Conservation (phyloP, 345 rosid genomes). For the Lepidium didymum region DNA sequence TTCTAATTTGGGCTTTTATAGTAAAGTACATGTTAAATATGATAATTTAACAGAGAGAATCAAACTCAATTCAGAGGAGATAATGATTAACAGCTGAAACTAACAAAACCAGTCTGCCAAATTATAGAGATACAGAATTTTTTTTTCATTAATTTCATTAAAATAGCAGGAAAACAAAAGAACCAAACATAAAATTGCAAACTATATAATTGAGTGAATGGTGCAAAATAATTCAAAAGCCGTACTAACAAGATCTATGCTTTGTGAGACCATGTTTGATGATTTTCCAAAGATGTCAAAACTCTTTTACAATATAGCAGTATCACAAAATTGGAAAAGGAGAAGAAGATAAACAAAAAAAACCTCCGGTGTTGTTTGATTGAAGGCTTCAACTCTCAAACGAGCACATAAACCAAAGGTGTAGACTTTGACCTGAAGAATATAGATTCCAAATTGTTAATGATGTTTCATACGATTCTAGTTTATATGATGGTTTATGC, state of each 20-base stretch:
- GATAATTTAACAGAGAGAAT: neutral
- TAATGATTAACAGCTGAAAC: neutral
- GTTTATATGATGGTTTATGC: neutral
- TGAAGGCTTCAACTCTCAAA: slow-evolving; percentile 5
- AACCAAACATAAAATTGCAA: neutral
- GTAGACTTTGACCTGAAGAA: slow-evolving; percentile 5
- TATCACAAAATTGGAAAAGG: neutral
- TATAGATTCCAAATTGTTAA: neutral
- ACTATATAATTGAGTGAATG: neutral
- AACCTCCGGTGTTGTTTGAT: neutral
- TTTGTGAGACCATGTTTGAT: neutral
- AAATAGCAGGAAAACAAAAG: neutral
- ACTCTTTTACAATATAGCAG: neutral
- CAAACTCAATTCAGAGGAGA: neutral
- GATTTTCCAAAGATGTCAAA: neutral
- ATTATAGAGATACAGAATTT: neutral
- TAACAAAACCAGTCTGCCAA: neutral
- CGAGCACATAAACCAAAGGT: neutral
- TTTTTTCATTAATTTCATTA: neutral
- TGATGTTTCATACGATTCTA: neutral
- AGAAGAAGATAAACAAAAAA: neutral
- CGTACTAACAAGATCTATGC: neutral
- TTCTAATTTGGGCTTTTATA: neutral
- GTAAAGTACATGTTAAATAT: neutral
- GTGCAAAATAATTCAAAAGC: neutral